Evolutionary conservation across 495 filamentous ascomycete genomes (phyloP), one percentile per base, ranked within the genome.

Genomic region (Chlorociboria aeruginascens): DNA sequence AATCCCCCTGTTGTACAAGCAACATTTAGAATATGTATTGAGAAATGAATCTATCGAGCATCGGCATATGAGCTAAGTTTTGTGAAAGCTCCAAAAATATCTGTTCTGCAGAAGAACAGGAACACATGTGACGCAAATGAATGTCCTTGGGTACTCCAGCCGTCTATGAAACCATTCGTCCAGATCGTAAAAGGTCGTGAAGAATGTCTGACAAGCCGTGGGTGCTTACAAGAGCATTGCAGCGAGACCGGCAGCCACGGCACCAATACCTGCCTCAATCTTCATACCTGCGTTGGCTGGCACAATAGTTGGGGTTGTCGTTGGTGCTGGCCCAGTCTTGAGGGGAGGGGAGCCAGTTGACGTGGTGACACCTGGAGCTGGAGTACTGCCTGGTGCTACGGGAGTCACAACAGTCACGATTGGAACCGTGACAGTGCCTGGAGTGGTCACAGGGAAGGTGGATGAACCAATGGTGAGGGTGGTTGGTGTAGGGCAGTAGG

Each of bases 201-300:
- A 33, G 34, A 29, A 32, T 13, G 43, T 10, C n/a, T 16, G 31
- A 28, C 8, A 32, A 30, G n/a, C 12, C 10, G 43, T 8, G n/a
- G n/a, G 14, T 12, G 33, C 65, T 75, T 79, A 82, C 65, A 81
- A 67, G 51, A 80, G 62, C 61, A 71, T 70, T 56, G 74, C 78
- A 52, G 67, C 74, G 53, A 71, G 61, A 68, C 76, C 79, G 63
- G 76, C 71, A 57, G 79, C 71, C 34, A 69, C 76, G 43, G 69
- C 74, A 53, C 68, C 73, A 56, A 71, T 69, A 43, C 71, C 70
- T 49, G 73, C 66, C 45, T 71, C 63, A 51, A 68, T 58, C 51
- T 66, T 63, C 45, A 65, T 64, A 53, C 66, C 63, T 32, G 68
- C 59, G 29, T 62, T 61, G 32, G 20, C 20, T 25, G 20, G 20